Percentiles rank a stretch among this genome's conserved stretches.
Conservation (phyloP, 306 rosid genomes). For the Sphenostylis stenocarpa region DNA sequence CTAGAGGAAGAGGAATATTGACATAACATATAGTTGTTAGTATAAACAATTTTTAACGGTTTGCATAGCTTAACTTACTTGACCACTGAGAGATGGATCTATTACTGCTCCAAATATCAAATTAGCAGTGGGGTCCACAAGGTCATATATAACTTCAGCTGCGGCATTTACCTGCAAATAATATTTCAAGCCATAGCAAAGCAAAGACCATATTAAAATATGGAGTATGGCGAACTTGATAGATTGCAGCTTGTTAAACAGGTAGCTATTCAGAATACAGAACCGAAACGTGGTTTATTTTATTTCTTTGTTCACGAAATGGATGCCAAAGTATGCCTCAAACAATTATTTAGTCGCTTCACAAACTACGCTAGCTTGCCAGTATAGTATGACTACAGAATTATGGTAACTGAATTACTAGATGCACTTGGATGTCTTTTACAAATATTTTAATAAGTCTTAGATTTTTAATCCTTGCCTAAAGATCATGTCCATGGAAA, state of each 20-base stretch:
- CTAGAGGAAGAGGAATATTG: slow-evolving; percentile 17
- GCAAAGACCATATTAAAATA: slow-evolving; percentile 22
- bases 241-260: slow-evolving; percentile 20
- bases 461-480: neutral
- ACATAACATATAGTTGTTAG: slow-evolving; percentile 6
- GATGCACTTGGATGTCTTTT: neutral
- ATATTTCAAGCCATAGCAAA: slow-evolving; percentile 26
- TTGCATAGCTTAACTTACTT: slow-evolving; percentile 60
- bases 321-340: slow-evolving; percentile 14
- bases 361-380: slow-evolving; percentile 11
- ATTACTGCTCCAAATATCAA: slow-evolving; percentile 97
- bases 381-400: slow-evolving; percentile 5
- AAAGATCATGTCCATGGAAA: slow-evolving; percentile 13
- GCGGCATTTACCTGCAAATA: slow-evolving; percentile 93
- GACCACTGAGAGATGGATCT: slow-evolving; percentile 96
- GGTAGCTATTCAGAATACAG: neutral
- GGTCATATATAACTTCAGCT: slow-evolving; percentile 99
- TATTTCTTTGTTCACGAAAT: slow-evolving; percentile 7
- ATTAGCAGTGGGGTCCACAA: slow-evolving; percentile 97
- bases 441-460: slow-evolving; percentile 9
- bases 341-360: slow-evolving; percentile 10
- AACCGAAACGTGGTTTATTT: neutral
- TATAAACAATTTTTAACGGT: neutral
- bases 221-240: slow-evolving; percentile 5
- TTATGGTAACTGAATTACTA: slow-evolving; percentile 20